Conservation (phyloP, 2,329 filamentous ascomycete species). For the Botrytis cinerea region DNA sequence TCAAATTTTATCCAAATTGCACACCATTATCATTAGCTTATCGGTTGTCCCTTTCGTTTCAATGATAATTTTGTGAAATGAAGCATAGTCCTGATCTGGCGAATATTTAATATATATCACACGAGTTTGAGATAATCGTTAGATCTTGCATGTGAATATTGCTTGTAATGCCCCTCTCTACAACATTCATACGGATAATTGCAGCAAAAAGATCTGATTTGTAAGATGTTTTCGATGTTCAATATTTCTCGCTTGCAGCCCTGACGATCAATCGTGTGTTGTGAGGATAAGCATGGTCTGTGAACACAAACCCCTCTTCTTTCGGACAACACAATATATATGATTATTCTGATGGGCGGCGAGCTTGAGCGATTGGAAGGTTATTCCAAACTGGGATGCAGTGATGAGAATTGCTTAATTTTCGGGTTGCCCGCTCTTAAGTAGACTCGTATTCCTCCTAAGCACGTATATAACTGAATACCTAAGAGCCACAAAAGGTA, state of each 20-base stretch:
- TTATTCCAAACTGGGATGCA: background rate
- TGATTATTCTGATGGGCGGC: background rate
- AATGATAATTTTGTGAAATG: constrained; percentile 20
- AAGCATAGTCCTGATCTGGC: constrained; percentile 16
- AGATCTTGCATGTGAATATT: constrained; percentile 17
- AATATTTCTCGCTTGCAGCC: constrained; percentile 18
- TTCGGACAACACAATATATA: background rate
- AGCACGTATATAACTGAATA: background rate
- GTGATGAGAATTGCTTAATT: background rate
- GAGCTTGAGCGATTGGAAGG: background rate
- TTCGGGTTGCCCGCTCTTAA: background rate
- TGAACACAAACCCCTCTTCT: constrained; percentile 23
- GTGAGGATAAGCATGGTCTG: constrained; percentile 18
- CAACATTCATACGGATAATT: constrained; percentile 5
- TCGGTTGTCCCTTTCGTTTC: constrained; percentile 17
- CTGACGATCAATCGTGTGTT: constrained; percentile 18
- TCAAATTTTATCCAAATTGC: constrained; percentile 24
- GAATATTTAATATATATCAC: constrained; percentile 21
- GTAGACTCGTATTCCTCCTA: constrained; percentile 1
- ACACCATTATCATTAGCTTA: constrained; percentile 20
- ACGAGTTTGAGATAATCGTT: constrained; percentile 21
- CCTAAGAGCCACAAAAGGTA: constrained; percentile 8
- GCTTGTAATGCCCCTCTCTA: background rate
- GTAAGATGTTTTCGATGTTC: constrained; percentile 7
- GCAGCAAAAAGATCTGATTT: constrained; percentile 11